These are phyloP conservation scores for Termitomyces sp. DNA, from an alignment of 768 basidiomycete species.

Conservation along the genomic window DNA sequence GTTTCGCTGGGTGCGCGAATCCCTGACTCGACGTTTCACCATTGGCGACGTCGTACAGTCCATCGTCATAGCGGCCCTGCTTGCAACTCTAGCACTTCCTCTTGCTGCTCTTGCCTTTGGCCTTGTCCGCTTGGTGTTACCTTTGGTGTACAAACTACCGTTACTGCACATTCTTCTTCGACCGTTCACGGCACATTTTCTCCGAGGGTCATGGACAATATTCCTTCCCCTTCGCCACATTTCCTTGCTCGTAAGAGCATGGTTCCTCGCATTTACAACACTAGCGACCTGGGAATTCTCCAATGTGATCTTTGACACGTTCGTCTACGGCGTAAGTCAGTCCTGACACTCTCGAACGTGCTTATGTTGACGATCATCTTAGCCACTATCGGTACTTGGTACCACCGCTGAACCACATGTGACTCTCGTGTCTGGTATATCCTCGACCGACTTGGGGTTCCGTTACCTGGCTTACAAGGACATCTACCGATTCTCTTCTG, in stretches of 20 bases:
- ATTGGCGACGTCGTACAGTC: slow-evolving; percentile 20
- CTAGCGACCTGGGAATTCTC: slow-evolving; percentile 61
- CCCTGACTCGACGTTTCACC: slow-evolving; percentile 14
- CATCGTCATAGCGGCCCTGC: slow-evolving; percentile 35
- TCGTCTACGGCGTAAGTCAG: slow-evolving; percentile 49
- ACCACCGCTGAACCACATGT: slow-evolving; percentile 48
- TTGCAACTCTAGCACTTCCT: slow-evolving; percentile 33
- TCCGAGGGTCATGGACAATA: slow-evolving; percentile 52
- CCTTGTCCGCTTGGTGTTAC: slow-evolving; percentile 42
- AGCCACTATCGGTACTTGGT: slow-evolving; percentile 47
- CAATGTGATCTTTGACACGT: slow-evolving; percentile 55
- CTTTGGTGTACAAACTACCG: slow-evolving; percentile 53
- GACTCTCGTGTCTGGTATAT: slow-evolving; percentile 60
- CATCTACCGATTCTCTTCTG: slow-evolving; percentile 47
- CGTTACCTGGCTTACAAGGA: slow-evolving; percentile 68
- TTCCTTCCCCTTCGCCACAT: slow-evolving; percentile 44
- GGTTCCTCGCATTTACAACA: slow-evolving; percentile 49
- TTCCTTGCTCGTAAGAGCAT: slow-evolving; percentile 42
- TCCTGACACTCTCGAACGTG: background rate
- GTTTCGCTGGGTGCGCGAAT: slow-evolving; percentile 33
- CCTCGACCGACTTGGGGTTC: slow-evolving; percentile 48
- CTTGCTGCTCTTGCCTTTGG: slow-evolving; percentile 44
- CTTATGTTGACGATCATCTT: background rate
- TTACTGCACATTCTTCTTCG: slow-evolving; percentile 45
- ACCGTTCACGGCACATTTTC: slow-evolving; percentile 63